A percentile compares a stretch with the other conserved stretches of the same genome.
These are phyloP conservation scores for Nyctanthes arbortristis DNA, from an alignment of 257 asterid species.

Conservation along the genomic window DNA sequence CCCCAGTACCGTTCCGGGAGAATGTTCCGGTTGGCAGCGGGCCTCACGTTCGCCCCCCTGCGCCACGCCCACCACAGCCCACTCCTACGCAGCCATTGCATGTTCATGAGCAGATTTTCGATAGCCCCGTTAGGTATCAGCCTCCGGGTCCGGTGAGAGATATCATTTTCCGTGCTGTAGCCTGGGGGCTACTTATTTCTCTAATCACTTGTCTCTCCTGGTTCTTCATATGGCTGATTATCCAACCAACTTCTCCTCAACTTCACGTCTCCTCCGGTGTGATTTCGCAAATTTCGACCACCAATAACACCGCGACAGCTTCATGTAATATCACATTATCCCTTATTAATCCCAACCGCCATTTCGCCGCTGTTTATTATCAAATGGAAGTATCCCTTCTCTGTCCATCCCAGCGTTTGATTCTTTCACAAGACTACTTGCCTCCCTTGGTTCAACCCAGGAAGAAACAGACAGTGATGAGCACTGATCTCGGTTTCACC, in stretches of 20 bases:
- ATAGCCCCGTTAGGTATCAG: too few species aligned
- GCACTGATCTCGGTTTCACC: constrained; percentile 20
- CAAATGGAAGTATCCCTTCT: constrained; percentile 28
- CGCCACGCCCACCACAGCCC: constrained; percentile 1
- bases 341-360: constrained; percentile 44
- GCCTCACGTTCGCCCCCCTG: not conserved
- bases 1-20: not conserved
- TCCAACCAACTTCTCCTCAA: constrained; percentile 36
- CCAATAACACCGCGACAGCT: constrained; percentile 23
- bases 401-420: constrained; percentile 18
- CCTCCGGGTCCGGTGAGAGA: constrained; percentile 13
- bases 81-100: constrained; percentile 2
- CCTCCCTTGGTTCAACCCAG: constrained; percentile 36
- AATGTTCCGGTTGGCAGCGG: not conserved
- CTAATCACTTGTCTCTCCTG: constrained; percentile 10
- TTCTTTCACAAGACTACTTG: constrained; percentile 27
- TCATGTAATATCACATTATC: constrained; percentile 35
- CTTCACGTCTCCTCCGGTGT: constrained; percentile 33
- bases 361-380: constrained; percentile 26
- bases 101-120: constrained; percentile 23
- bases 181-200: constrained; percentile 4
- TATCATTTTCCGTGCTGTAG: constrained; percentile 13
- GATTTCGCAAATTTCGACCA: constrained; percentile 19
- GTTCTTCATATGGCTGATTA: constrained; percentile 22
- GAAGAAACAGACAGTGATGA: constrained; percentile 19